phyloP scores from a whole-genome alignment of 2,329 filamentous ascomycete genomes.

The Xylaria multiplex region DNA sequence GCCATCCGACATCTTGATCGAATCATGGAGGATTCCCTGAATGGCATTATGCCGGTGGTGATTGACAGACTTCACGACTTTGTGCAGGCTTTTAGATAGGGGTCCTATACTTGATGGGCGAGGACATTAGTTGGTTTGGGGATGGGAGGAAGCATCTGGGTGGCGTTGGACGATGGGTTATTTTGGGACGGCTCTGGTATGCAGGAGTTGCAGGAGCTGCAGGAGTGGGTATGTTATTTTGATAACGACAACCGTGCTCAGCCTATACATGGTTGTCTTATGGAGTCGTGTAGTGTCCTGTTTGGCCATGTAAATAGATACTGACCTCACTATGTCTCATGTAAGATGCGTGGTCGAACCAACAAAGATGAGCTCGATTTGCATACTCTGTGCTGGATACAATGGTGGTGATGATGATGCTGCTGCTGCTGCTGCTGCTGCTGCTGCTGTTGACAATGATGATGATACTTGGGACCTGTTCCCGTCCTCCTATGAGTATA shows the following conservation, averaged over 20 bases:
- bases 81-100: constrained; percentile 85
- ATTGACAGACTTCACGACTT: constrained; percentile 96
- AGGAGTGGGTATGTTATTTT: neutral
- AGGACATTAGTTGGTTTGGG: neutral
- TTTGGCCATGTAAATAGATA: neutral
- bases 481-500: too few species aligned
- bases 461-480: too few species aligned
- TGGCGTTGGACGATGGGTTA: constrained; percentile 26
- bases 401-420: too few species aligned
- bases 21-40: constrained; percentile 89
- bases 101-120: constrained; percentile 1
- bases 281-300: neutral
- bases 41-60: constrained; percentile 89
- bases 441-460: too few species aligned
- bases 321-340: neutral
- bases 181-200: constrained; percentile 10
- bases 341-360: neutral
- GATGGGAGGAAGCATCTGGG: constrained; percentile 11
- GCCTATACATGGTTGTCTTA: constrained; percentile 11
- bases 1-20: constrained; percentile 88
- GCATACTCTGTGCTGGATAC: neutral
- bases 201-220: neutral
- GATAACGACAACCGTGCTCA: constrained; percentile 4
- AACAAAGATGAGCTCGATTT: constrained; percentile 3
- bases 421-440: too few species aligned